phyloP scores from a whole-genome alignment of 2,329 filamentous ascomycete genomes.

The Fonsecaea nubica region DNA sequence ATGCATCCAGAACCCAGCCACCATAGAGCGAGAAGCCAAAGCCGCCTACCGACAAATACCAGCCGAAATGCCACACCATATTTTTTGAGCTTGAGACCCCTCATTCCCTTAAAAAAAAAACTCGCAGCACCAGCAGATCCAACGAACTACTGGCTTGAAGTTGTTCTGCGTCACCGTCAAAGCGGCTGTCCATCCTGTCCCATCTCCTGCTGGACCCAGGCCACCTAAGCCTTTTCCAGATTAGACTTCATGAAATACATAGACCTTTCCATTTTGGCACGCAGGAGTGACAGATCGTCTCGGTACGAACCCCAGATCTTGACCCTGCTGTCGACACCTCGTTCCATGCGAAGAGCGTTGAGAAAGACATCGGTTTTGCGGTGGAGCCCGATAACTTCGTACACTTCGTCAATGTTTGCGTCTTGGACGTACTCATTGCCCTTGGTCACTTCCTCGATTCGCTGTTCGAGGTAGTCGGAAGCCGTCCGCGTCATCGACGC shows the following conservation, averaged over 20 bases:
- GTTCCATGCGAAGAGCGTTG: neutral
- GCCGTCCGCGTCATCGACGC: neutral
- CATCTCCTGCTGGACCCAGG: neutral
- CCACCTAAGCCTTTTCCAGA: neutral
- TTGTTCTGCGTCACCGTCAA: neutral
- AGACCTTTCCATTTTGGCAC: neutral
- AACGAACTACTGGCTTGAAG: neutral
- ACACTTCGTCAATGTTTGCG: neutral
- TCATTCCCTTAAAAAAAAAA: neutral
- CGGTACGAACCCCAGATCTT: neutral
- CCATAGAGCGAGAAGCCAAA: neutral
- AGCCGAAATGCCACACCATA: neutral
- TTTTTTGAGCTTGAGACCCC: neutral
- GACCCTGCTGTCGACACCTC: neutral
- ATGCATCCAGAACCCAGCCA: neutral
- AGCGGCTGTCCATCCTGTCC: neutral
- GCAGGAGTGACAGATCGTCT: neutral
- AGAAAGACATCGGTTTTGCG: neutral
- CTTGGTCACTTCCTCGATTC: neutral
- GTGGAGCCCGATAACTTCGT: neutral
- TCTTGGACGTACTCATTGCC: slow-evolving; percentile 1
- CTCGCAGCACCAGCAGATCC: neutral
- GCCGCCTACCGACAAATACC: neutral
- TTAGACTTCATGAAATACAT: neutral
- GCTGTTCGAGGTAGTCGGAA: neutral